phyloP scores from a whole-genome alignment of 2,329 filamentous ascomycete genomes.

The Penicillium vulpinum region DNA sequence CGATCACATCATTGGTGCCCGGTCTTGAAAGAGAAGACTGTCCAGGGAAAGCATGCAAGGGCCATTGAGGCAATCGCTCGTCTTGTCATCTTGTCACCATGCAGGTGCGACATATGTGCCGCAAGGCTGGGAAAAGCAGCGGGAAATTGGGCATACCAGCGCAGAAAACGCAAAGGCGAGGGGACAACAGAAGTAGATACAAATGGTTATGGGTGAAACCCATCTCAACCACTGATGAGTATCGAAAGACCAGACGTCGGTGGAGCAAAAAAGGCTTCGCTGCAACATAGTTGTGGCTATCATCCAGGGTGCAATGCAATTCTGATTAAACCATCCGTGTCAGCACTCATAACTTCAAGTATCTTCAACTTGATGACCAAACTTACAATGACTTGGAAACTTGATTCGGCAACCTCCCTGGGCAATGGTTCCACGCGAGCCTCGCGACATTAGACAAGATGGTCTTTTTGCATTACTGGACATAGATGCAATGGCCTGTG shows the following conservation, averaged over 20 bases:
- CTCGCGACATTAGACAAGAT: slow-evolving; percentile 84
- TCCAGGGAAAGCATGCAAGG: not conserved
- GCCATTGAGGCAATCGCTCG: not conserved
- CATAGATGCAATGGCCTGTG: slow-evolving; percentile 79
- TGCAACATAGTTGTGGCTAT: not conserved
- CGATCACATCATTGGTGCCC: not conserved
- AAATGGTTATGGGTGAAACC: not conserved
- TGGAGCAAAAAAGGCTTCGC: not conserved
- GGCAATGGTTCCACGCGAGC: slow-evolving; percentile 52
- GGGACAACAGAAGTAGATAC: not conserved
- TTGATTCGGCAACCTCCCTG: slow-evolving; percentile 40
- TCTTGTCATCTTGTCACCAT: slow-evolving; percentile 5
- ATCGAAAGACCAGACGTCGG: not conserved
- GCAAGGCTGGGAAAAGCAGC: not conserved
- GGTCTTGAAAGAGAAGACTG: not conserved
- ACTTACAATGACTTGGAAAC: not conserved
- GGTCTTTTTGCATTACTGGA: slow-evolving; percentile 73
- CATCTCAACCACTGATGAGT: not conserved
- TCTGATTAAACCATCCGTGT: not conserved
- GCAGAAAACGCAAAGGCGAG: not conserved
- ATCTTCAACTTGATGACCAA: not conserved
- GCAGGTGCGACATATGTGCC: not conserved
- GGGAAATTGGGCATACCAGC: not conserved
- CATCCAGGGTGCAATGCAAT: not conserved
- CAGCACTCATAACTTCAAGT: not conserved